Evolutionary conservation across 441 rosid species (phyloP).

Genomic region (Jatropha multifida): DNA sequence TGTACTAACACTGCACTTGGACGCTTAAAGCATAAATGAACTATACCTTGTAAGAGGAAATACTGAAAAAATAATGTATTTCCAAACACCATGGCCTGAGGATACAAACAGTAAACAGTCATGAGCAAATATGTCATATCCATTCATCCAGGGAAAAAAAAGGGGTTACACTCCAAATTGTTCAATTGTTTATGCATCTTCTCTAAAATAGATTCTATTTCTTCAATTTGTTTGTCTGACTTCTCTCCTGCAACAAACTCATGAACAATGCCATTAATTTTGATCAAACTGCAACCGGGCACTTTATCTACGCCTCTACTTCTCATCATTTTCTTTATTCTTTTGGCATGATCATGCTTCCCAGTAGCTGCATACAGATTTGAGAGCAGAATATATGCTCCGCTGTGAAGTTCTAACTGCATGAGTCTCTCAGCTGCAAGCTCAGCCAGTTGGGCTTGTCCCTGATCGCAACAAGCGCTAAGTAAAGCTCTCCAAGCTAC

Average conservation of each 20-base stretch:
- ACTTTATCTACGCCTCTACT: conserved; percentile 54
- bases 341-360: conserved; percentile 50
- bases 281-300: conserved; percentile 65
- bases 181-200: conserved; percentile 29
- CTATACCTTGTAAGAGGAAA: neutral
- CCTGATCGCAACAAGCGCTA: conserved; percentile 34
- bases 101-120: neutral
- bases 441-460: conserved; percentile 38
- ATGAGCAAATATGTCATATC: neutral
- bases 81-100: neutral
- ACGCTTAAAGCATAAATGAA: neutral
- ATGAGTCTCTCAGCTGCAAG: conserved; percentile 44
- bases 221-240: conserved; percentile 40
- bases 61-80: neutral
- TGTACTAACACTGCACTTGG: neutral
- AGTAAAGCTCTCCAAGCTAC: conserved; percentile 54
- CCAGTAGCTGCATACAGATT: conserved; percentile 48
- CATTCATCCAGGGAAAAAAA: neutral
- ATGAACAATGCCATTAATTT: conserved; percentile 44
- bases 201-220: conserved; percentile 36
- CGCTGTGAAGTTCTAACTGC: conserved; percentile 43
- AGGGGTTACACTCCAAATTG: conserved; percentile 3
- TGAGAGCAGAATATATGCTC: conserved; percentile 47
- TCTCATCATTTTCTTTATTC: conserved; percentile 59
- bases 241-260: conserved; percentile 59